Conservation (phyloP, 148 eudicot species). For the Euryodendron excelsum region DNA sequence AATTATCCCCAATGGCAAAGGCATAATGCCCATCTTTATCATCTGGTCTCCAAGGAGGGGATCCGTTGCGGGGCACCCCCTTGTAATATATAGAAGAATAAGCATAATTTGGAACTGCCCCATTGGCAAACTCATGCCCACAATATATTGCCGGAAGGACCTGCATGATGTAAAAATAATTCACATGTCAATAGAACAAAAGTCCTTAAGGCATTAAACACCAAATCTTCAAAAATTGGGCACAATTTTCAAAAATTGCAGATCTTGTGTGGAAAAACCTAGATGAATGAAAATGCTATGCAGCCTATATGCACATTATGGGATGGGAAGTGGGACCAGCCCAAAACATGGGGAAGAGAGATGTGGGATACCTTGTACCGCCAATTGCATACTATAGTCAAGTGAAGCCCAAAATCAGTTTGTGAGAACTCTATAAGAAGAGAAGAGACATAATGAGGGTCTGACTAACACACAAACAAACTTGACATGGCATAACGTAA, state of each 20-base stretch:
- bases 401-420: not conserved
- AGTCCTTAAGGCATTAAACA: not conserved
- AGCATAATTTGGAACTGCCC: conserved; percentile 45
- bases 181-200: not conserved
- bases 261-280: not conserved
- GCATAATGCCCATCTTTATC: conserved; percentile 58
- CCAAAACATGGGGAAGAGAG: not conserved
- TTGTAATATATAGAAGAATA: conserved; percentile 55
- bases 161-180: conserved; percentile 27
- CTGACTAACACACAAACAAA: not conserved
- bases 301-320: not conserved
- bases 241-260: not conserved
- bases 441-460: not conserved
- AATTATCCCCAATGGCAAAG: conserved; percentile 48
- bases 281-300: not conserved
- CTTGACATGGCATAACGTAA: not conserved
- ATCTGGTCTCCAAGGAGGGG: conserved; percentile 79
- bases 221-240: not conserved
- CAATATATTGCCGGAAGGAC: conserved; percentile 49
- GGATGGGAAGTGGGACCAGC: not conserved
- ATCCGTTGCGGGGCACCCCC: conserved; percentile 46
- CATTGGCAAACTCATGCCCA: conserved; percentile 46
- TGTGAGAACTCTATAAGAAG: not conserved
- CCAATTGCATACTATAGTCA: not conserved
- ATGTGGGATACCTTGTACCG: not conserved